Evolutionary conservation across 1,139 yeast genomes (phyloP).

Genomic region (Geotrichum macrosporum): DNA sequence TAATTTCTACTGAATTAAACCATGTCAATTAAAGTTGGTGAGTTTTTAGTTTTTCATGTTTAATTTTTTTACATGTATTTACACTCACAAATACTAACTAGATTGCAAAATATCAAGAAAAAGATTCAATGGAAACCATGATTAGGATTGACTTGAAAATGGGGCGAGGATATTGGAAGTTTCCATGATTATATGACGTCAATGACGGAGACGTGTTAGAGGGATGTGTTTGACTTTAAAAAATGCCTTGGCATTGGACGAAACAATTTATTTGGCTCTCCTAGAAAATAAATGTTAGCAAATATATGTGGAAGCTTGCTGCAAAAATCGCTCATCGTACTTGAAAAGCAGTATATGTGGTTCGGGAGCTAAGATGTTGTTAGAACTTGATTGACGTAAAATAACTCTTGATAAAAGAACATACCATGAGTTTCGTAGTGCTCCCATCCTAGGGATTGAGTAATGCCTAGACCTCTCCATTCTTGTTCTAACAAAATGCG

Average conservation of each 20-base stretch:
- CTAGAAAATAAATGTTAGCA: conserved; percentile 3
- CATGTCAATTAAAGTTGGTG: not conserved
- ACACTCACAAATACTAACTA: conserved; percentile 8
- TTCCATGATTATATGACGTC: not conserved
- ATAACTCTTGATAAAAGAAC: conserved; percentile 18
- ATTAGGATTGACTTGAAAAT: too few relatives aligned
- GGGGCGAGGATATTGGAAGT: not conserved
- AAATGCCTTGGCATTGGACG: not conserved
- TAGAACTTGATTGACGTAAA: not conserved
- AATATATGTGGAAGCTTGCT: not conserved
- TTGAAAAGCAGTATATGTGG: conserved; percentile 94
- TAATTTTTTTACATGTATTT: conserved; percentile 4
- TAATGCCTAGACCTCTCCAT: conserved; percentile 97
- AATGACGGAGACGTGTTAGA: not conserved
- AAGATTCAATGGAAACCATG: not conserved
- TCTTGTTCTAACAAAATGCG: conserved; percentile 90
- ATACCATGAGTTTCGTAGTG: conserved; percentile 88
- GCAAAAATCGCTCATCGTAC: conserved; percentile 21
- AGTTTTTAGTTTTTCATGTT: not conserved
- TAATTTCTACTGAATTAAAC: too few relatives aligned
- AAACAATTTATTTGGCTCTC: conserved; percentile 7
- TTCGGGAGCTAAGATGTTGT: conserved; percentile 63
- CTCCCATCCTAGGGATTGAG: conserved; percentile 97
- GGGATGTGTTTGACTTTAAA: not conserved
- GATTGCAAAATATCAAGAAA: conserved; percentile 4